phyloP scores from a whole-genome alignment of 345 rosid species.

The Cardamine occulta region DNA sequence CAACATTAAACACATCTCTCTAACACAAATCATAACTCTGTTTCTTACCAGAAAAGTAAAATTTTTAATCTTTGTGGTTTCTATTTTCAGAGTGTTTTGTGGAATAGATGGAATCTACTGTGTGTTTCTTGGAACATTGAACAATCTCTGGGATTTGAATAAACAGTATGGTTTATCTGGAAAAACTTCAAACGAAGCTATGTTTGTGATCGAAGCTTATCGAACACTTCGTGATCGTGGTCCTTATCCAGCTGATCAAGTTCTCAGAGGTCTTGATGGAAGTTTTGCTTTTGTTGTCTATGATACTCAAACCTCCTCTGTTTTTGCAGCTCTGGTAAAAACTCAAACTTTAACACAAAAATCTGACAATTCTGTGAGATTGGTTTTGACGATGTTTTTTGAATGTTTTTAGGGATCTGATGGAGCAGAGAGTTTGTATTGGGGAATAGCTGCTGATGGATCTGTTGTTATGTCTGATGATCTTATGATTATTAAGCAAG shows the following conservation, averaged over 20 bases:
- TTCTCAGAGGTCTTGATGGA: constrained; percentile 81
- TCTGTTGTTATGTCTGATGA: constrained; percentile 87
- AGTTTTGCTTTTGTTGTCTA: constrained; percentile 85
- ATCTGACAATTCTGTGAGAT: background rate
- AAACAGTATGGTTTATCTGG: constrained; percentile 74
- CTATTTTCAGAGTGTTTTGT: constrained; percentile 67
- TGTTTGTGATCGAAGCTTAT: constrained; percentile 82
- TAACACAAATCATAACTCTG: background rate
- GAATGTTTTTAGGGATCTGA: constrained; percentile 64
- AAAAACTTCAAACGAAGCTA: constrained; percentile 74
- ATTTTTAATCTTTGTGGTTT: background rate
- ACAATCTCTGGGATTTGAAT: constrained; percentile 63
- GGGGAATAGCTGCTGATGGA: constrained; percentile 93
- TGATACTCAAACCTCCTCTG: constrained; percentile 68
- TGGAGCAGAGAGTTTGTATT: constrained; percentile 68
- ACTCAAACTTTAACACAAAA: background rate
- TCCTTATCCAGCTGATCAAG: constrained; percentile 94
- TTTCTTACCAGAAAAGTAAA: background rate
- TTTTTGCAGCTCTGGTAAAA: constrained; percentile 72
- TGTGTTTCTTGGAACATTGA: constrained; percentile 70
- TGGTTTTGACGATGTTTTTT: background rate
- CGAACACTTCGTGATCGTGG: constrained; percentile 86
- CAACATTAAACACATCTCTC: background rate
- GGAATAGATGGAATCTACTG: constrained; percentile 82
- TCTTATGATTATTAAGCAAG: constrained; percentile 67